These are phyloP conservation scores for Cyclostephanos invisitatus DNA, from an alignment of 108 stramenopile species.

Conservation along the genomic window DNA sequence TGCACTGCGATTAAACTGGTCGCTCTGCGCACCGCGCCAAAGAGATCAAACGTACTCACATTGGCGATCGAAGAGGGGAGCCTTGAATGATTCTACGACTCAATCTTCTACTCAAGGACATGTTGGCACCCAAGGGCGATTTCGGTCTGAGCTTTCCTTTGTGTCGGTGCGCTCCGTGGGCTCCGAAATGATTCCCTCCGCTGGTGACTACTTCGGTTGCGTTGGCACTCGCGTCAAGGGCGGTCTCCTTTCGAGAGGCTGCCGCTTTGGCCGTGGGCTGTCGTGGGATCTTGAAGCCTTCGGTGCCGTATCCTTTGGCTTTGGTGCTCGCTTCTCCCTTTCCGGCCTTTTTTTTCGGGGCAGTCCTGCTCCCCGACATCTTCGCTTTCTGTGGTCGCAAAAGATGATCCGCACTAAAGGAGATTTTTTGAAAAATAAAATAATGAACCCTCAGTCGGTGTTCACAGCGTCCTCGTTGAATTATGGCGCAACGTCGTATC, in stretches of 20 bases:
- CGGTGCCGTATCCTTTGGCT: no score
- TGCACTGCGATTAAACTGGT: background rate
- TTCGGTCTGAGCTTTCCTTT: background rate
- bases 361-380: no score
- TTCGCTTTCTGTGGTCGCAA: no score
- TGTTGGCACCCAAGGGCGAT: background rate
- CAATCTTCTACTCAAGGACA: background rate
- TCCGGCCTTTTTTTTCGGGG: background rate
- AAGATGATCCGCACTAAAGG: no score
- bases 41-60: background rate
- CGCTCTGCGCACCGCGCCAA: background rate
- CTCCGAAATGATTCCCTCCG: background rate
- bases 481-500: no score
- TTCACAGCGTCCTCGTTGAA: no score
- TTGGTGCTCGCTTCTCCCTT: background rate
- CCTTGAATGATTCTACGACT: constrained; percentile 1
- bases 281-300: no score
- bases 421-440: no score
- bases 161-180: constrained; percentile 1
- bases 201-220: background rate
- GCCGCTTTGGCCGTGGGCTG: background rate
- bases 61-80: constrained; percentile 13
- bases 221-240: background rate
- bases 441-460: no score
- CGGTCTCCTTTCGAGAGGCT: constrained; percentile 3